A percentile compares a stretch with the other conserved stretches of the same genome.
Conservation (phyloP, 768 basidiomycete genomes). For the Amanita rimosa region DNA sequence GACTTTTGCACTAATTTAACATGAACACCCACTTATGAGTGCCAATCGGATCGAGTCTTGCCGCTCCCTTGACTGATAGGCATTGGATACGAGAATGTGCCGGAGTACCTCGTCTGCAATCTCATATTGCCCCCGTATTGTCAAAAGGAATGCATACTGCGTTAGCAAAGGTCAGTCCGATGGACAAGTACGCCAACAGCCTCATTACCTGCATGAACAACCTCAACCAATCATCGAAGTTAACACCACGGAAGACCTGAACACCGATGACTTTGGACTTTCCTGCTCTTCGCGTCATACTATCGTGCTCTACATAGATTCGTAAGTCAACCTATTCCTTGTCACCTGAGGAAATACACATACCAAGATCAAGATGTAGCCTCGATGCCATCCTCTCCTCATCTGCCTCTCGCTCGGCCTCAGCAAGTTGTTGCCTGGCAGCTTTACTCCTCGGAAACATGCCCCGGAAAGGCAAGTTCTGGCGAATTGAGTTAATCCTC, state of each 20-base stretch:
- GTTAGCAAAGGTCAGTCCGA: not conserved
- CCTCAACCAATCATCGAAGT: conserved; percentile 76
- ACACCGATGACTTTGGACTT: conserved; percentile 30
- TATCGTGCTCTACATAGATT: conserved; percentile 39
- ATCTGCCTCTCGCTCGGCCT: conserved; percentile 36
- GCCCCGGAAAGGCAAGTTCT: conserved; percentile 44
- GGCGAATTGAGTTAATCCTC: conserved; percentile 15
- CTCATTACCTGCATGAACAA: conserved; percentile 72
- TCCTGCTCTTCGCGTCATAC: conserved; percentile 34
- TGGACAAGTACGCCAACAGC: not conserved
- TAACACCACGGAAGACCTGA: conserved; percentile 68
- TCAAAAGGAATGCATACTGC: conserved; percentile 69
- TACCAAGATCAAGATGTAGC: conserved; percentile 70
- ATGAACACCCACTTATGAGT: conserved; percentile 49
- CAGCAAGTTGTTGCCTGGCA: conserved; percentile 20
- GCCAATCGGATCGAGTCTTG: conserved; percentile 70
- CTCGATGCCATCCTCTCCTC: conserved; percentile 68
- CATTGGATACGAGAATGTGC: conserved; percentile 66
- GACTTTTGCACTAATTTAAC: not conserved
- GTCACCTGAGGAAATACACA: conserved; percentile 9
- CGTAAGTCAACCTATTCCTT: not conserved
- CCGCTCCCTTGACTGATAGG: conserved; percentile 46
- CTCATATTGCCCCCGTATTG: conserved; percentile 49
- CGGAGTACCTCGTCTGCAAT: conserved; percentile 65
- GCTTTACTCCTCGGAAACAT: conserved; percentile 48